phyloP scores from a whole-genome alignment of 352 stramenopile species.

The Pythium aquatile region DNA sequence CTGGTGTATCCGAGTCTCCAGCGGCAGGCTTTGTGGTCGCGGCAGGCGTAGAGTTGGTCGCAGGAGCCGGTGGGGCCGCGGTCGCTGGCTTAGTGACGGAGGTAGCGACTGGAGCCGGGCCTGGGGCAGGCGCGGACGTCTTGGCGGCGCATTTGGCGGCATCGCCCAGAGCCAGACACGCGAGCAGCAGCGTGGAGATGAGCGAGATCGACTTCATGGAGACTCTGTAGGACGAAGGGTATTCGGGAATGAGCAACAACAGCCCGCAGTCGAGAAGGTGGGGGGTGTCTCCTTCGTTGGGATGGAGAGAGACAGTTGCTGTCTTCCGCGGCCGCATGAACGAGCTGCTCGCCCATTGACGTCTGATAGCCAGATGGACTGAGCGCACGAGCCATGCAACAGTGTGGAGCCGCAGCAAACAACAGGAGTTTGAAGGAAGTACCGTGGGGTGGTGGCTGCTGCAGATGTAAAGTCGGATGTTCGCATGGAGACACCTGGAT shows the following conservation, averaged over 20 bases:
- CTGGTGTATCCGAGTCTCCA: neutral
- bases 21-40: constrained; percentile 3
- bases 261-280: neutral
- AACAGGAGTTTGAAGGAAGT: neutral
- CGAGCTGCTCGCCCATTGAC: neutral
- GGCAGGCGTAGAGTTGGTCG: neutral
- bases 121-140: constrained; percentile 5
- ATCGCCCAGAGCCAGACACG: constrained; percentile 11
- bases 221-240: neutral
- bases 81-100: neutral
- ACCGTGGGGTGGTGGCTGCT: neutral
- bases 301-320: neutral
- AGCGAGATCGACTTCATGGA: constrained; percentile 16
- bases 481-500: neutral
- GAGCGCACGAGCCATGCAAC: neutral
- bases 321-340: neutral
- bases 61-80: neutral
- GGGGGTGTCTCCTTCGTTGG: neutral
- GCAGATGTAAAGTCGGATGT: constrained; percentile 1
- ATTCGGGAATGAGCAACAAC: neutral
- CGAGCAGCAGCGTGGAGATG: constrained; percentile 11
- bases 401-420: neutral
- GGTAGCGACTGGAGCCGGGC: neutral
- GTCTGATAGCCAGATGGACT: neutral
- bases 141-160: constrained; percentile 21